These are phyloP conservation scores for Coniosporium tulheliwenetii DNA, from an alignment of 2,329 filamentous ascomycete genomes.

Conservation along the genomic window DNA sequence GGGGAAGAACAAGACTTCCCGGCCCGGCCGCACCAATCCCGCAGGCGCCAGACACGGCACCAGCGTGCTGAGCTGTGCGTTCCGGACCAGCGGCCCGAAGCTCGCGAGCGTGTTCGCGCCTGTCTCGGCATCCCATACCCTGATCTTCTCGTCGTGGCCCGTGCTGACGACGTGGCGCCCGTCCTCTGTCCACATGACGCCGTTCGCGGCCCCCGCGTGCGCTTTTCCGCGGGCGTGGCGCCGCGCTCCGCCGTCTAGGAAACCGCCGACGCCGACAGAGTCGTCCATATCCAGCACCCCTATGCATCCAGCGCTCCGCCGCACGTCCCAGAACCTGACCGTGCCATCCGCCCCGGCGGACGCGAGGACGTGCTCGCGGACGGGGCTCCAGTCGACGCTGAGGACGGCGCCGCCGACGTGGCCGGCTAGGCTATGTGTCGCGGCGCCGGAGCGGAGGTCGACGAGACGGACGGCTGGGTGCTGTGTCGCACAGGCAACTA, in stretches of 20 bases:
- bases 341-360: constrained; percentile 76
- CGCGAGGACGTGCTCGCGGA: constrained; percentile 61
- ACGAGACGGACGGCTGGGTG: constrained; percentile 72
- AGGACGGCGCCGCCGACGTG: constrained; percentile 35
- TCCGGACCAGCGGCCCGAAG: constrained; percentile 72
- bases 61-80: constrained; percentile 31
- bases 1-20: constrained; percentile 63
- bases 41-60: constrained; percentile 41
- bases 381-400: constrained; percentile 65
- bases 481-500: constrained; percentile 80
- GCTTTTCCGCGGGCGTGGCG: constrained; percentile 35
- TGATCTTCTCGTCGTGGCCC: constrained; percentile 69
- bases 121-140: constrained; percentile 70
- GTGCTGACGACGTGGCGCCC: constrained; percentile 62
- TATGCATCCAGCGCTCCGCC: constrained; percentile 60
- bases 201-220: constrained; percentile 72
- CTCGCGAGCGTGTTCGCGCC: constrained; percentile 78
- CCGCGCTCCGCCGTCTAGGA: constrained; percentile 22
- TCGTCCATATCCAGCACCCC: constrained; percentile 76
- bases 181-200: constrained; percentile 69
- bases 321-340: constrained; percentile 74
- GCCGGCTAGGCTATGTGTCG: constrained; percentile 35
- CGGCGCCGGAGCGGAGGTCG: constrained; percentile 69
- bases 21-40: constrained; percentile 36
- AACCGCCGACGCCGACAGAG: constrained; percentile 47